phyloP scores from a whole-genome alignment of 2,329 filamentous ascomycete genomes.

The Beauveria asiatica region DNA sequence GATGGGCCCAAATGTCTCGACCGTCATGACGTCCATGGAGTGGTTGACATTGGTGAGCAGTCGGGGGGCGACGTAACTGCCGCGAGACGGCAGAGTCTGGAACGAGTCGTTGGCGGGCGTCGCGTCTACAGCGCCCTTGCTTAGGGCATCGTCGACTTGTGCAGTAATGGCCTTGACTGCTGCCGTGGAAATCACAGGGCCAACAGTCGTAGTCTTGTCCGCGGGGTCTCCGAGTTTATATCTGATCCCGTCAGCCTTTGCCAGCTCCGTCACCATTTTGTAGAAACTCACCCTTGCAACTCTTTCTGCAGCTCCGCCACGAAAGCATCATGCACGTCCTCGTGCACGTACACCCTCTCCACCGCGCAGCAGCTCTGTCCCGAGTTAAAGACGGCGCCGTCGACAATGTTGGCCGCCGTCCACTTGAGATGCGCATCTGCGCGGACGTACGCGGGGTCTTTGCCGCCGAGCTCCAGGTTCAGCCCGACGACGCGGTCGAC shows the following conservation, averaged over 20 bases:
- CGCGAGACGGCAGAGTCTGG: slow-evolving; percentile 57
- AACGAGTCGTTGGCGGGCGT: slow-evolving; percentile 80
- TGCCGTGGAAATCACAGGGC: slow-evolving; percentile 76
- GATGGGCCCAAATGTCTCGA: slow-evolving; percentile 91
- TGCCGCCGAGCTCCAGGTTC: slow-evolving; percentile 85
- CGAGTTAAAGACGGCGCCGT: slow-evolving; percentile 91
- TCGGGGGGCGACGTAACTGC: slow-evolving; percentile 83
- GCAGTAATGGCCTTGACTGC: slow-evolving; percentile 67
- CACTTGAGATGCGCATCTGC: slow-evolving; percentile 79
- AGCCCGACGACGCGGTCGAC: slow-evolving; percentile 77
- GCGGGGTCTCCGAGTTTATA: slow-evolving; percentile 84
- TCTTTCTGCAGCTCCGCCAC: slow-evolving; percentile 72
- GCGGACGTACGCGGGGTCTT: slow-evolving; percentile 86
- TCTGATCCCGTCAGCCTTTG: background rate
- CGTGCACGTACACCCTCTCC: slow-evolving; percentile 85
- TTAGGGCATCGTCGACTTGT: slow-evolving; percentile 74
- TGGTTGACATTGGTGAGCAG: slow-evolving; percentile 74
- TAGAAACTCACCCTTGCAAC: slow-evolving; percentile 43
- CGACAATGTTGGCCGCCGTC: slow-evolving; percentile 90
- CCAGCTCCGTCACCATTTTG: background rate
- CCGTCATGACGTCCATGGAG: slow-evolving; percentile 78
- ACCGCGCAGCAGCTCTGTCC: slow-evolving; percentile 94
- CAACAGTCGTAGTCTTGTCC: slow-evolving; percentile 69
- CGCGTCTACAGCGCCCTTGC: slow-evolving; percentile 72
- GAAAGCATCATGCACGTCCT: slow-evolving; percentile 75